Percentiles rank a stretch among this genome's conserved stretches.
Evolutionary conservation across 371 early-diverging fungal species (phyloP).

Genomic region (Dipsacomyces acuminosporus): DNA sequence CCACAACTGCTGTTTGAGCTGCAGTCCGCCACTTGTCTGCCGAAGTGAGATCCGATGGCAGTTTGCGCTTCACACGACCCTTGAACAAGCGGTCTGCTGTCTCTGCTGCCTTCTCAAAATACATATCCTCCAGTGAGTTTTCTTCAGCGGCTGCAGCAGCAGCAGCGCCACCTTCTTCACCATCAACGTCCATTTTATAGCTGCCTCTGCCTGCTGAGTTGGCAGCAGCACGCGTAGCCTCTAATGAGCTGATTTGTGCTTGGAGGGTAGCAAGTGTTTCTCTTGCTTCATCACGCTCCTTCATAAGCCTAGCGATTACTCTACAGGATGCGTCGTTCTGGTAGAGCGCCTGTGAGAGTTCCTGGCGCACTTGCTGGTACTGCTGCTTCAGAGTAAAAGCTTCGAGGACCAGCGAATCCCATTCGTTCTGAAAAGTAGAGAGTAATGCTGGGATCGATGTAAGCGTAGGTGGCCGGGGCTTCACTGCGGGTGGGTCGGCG

Average conservation of each 20-base stretch:
- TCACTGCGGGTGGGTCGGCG: slow-evolving; percentile 49
- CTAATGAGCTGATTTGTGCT: slow-evolving; percentile 55
- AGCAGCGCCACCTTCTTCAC: slow-evolving; percentile 4
- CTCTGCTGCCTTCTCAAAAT: slow-evolving; percentile 21
- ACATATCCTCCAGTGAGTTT: slow-evolving; percentile 15
- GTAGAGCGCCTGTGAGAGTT: slow-evolving; percentile 86
- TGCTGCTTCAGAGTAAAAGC: slow-evolving; percentile 86
- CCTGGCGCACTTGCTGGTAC: slow-evolving; percentile 85
- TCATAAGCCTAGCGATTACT: slow-evolving; percentile 86
- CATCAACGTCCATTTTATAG: background rate
- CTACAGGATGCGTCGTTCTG: slow-evolving; percentile 93
- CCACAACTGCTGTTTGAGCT: slow-evolving; percentile 51
- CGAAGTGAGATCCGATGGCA: slow-evolving; percentile 64
- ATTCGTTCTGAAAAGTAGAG: slow-evolving; percentile 87
- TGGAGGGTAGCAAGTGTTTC: slow-evolving; percentile 70
- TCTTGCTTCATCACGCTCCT: slow-evolving; percentile 88
- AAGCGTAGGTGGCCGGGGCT: slow-evolving; percentile 84
- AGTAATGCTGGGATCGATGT: slow-evolving; percentile 90
- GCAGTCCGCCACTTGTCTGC: slow-evolving; percentile 64
- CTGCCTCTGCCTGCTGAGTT: too few relatives aligned
- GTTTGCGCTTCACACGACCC: slow-evolving; percentile 80
- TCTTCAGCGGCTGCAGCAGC: slow-evolving; percentile 1
- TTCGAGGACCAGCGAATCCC: slow-evolving; percentile 92
- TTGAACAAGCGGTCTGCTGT: slow-evolving; percentile 53
- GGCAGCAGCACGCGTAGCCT: slow-evolving; percentile 1